Evolutionary conservation across 176 grass and related monocot genomes (phyloP).

Genomic region (Musa schizocarpa): DNA sequence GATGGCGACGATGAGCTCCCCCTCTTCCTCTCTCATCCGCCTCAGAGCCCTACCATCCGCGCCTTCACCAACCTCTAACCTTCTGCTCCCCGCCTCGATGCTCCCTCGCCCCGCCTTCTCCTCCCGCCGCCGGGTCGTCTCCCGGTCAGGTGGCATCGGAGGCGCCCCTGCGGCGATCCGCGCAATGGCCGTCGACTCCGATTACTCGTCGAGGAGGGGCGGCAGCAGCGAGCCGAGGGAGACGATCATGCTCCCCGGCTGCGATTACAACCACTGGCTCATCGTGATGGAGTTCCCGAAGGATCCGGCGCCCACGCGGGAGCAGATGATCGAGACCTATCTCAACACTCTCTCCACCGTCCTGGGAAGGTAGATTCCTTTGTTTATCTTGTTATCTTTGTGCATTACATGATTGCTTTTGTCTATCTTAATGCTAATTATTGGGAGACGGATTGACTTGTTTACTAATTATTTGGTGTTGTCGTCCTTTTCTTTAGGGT

Average conservation of each 20-base stretch:
- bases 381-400: background rate
- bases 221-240: conserved; percentile 49
- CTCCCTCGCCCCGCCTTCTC: background rate
- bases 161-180: background rate
- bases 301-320: conserved; percentile 86
- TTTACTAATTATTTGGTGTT: background rate
- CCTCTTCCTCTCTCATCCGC: background rate
- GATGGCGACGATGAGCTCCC: background rate
- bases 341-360: conserved; percentile 88
- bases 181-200: background rate
- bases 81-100: background rate
- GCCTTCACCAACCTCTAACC: background rate
- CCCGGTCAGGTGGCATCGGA: background rate
- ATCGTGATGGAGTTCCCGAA: conserved; percentile 99
- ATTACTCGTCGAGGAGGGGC: conserved; percentile 2
- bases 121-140: background rate
- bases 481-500: background rate
- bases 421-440: too few relatives aligned
- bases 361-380: conserved; percentile 55
- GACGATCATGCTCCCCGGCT: conserved; percentile 84
- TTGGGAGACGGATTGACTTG: background rate
- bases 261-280: conserved; percentile 98
- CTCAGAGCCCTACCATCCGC: background rate
- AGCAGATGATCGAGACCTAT: conserved; percentile 98
- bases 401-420: background rate